Evolutionary conservation across 805 yeast genomes (phyloP).

Genomic region (Candida quercuum): DNA sequence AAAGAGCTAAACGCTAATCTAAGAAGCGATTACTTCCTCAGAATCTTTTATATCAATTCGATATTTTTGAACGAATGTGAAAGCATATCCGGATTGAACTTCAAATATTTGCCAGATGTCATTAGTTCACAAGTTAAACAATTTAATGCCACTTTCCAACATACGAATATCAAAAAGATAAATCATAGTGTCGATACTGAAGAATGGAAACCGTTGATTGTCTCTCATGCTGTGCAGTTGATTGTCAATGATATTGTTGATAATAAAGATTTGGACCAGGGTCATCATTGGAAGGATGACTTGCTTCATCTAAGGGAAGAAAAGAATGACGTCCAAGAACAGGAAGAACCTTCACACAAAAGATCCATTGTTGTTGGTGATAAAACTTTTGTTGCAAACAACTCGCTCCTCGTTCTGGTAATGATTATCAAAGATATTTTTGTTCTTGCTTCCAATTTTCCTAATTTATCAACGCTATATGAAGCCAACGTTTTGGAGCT

Average conservation of each 20-base stretch:
- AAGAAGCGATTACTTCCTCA: constrained; percentile 55
- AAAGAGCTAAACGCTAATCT: constrained; percentile 61
- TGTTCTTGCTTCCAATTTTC: constrained; percentile 52
- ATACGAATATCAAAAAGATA: constrained; percentile 40
- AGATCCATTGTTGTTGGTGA: constrained; percentile 44
- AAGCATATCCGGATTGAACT: constrained; percentile 59
- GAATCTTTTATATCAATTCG: constrained; percentile 59
- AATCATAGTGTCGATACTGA: constrained; percentile 56
- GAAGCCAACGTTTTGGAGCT: constrained; percentile 40
- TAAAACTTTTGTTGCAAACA: constrained; percentile 53
- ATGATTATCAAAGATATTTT: constrained; percentile 45
- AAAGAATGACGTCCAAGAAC: constrained; percentile 1
- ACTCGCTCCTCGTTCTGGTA: constrained; percentile 38
- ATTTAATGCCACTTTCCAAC: constrained; percentile 53
- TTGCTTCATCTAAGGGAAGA: constrained; percentile 20
- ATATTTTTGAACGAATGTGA: constrained; percentile 82
- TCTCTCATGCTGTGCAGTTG: constrained; percentile 41
- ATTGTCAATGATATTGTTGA: constrained; percentile 45
- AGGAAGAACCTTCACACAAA: constrained; percentile 25
- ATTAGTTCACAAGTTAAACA: constrained; percentile 60
- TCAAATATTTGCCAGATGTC: constrained; percentile 57
- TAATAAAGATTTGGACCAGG: constrained; percentile 41
- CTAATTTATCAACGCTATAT: constrained; percentile 33
- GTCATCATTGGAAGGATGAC: constrained; percentile 39
- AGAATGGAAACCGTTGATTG: constrained; percentile 73